phyloP scores from a whole-genome alignment of 441 rosid genomes.

The Euphorbia schlechtendalii region DNA sequence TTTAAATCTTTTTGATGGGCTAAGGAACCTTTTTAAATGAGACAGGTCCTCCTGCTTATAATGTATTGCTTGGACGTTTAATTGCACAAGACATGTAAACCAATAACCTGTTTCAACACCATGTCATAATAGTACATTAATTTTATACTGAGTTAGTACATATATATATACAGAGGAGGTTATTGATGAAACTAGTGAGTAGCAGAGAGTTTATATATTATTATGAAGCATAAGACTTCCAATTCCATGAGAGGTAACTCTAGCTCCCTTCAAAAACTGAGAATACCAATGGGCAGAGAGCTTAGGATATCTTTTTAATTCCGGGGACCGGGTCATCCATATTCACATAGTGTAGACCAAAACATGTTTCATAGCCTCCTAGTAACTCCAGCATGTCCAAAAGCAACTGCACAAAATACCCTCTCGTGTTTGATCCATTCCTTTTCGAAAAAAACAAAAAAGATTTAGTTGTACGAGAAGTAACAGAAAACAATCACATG shows the following conservation, averaged over 20 bases:
- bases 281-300: constrained; percentile 63
- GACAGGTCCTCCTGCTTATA: not conserved
- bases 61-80: not conserved
- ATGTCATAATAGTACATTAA: too few relatives aligned
- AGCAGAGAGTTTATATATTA: constrained; percentile 4
- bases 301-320: constrained; percentile 40
- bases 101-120: too few relatives aligned
- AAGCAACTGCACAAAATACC: constrained; percentile 39
- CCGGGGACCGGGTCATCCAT: constrained; percentile 47
- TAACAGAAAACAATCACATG: too few relatives aligned
- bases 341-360: constrained; percentile 45
- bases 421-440: constrained; percentile 48
- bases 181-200: too few relatives aligned
- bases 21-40: constrained; percentile 66
- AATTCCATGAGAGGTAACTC: constrained; percentile 6
- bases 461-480: too few relatives aligned
- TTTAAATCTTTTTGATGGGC: constrained; percentile 54
- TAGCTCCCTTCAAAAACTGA: constrained; percentile 41
- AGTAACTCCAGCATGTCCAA: constrained; percentile 46
- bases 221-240: constrained; percentile 10
- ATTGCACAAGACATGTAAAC: too few relatives aligned
- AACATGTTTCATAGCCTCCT: constrained; percentile 35
- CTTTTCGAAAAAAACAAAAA: constrained; percentile 21
- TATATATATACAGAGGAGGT: too few relatives aligned
- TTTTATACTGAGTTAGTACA: too few relatives aligned